Base-by-base conservation (phyloP, 441 rosid genomes). In the Pelargonium cotyledonis region DNA sequence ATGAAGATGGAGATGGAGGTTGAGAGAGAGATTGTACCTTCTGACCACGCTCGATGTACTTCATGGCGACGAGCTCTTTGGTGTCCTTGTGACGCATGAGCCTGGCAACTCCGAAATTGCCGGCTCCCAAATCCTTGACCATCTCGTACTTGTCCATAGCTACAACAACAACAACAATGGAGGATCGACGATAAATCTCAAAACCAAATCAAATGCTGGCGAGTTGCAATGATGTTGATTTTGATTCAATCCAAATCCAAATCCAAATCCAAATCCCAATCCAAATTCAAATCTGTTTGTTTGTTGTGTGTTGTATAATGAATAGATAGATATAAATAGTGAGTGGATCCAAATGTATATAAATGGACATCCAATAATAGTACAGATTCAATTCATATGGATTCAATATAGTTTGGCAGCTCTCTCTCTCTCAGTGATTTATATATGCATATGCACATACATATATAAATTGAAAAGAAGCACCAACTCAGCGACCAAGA, bases 31-130 rank as follows among this genome's bases (percentile, higher is more conserved):
- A 81, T 29, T 29, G 35, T 29, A 29, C 85, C 85, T 81, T 85
- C 55, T 58, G 80, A 67, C 84, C 85, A 63, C 84, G 73, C 70
- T 84, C 88, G 64, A 86, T 86, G 73, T 86, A 86, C 72, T 86
- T 86, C 85, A 86, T 82, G 55, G 91, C 91, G 67, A 86, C 87
- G 4, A 83, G 87, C 15, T 85, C 81, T 31, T 79, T 82, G 6
- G 89, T 86, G 44, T 85, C 87, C 72, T 83, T 86, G 75, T 85
- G 85, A 66, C 84, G 79, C 78, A 86, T 31, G 7, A 86, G 89
- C 75, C 86, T 82, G 65, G 91, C 89, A 38, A 86, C 86, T 41
- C 89, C 91, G 65, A 86, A 85, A 75, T 86, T 86, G 1, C 91
- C 91, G 68, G 86, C 78, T 76, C 91, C 91, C 75, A 86, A 70